These are phyloP conservation scores for Leccinum pellstonianum DNA, from an alignment of 768 basidiomycete species.

Conservation along the genomic window DNA sequence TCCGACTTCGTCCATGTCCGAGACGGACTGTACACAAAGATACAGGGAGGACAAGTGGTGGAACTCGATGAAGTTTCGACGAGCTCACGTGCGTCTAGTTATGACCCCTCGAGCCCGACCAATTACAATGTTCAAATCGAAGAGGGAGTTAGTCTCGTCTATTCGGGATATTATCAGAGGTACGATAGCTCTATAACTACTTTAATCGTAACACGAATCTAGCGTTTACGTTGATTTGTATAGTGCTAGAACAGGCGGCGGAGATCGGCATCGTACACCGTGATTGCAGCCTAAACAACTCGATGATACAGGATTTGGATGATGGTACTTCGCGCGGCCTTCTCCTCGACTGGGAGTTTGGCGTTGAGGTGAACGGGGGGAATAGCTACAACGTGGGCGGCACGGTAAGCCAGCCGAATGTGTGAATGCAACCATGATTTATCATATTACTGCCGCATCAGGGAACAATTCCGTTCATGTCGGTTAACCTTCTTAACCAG, in stretches of 20 bases:
- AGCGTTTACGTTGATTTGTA: background rate
- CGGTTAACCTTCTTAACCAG: background rate
- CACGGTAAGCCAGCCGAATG: background rate
- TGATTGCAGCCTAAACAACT: background rate
- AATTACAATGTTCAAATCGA: background rate
- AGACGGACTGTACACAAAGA: background rate
- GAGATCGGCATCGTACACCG: background rate
- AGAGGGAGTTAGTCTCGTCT: background rate
- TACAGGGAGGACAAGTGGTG: background rate
- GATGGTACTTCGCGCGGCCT: background rate
- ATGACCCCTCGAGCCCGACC: background rate
- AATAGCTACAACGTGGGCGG: background rate
- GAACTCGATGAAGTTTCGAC: background rate
- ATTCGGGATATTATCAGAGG: background rate
- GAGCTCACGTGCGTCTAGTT: background rate
- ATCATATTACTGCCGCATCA: background rate
- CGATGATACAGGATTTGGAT: background rate
- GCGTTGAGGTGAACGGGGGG: background rate
- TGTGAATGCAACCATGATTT: background rate
- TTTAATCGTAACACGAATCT: background rate
- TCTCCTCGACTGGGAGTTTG: background rate
- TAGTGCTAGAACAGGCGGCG: background rate
- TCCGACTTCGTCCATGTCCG: background rate
- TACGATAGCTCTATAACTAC: background rate
- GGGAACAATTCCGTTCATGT: background rate